Percentiles rank a stretch among this genome's conserved stretches.
Evolutionary conservation across 2,329 filamentous ascomycete genomes (phyloP).

Genomic region (Hypoxylon sp.): DNA sequence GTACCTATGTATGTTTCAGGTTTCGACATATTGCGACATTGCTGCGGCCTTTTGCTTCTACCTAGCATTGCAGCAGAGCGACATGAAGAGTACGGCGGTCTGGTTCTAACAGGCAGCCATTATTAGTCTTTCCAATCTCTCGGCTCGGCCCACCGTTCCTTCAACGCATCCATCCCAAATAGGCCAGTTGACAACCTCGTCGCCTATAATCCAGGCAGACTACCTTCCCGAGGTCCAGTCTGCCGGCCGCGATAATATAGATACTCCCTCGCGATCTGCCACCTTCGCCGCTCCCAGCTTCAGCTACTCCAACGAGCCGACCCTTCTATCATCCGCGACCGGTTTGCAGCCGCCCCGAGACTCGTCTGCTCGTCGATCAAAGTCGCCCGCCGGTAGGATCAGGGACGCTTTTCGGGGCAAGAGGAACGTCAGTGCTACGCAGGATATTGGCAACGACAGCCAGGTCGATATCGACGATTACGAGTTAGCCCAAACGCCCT

Average conservation of each 20-base stretch:
- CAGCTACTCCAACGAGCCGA: slow-evolving; percentile 46
- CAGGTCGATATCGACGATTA: slow-evolving; percentile 39
- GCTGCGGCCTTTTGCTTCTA: slow-evolving; percentile 6
- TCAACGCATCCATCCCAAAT: slow-evolving; percentile 70
- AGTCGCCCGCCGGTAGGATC: slow-evolving; percentile 75
- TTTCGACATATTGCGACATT: slow-evolving; percentile 11
- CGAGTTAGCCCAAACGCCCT: slow-evolving; percentile 32
- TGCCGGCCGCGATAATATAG: slow-evolving; percentile 44
- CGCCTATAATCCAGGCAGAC: slow-evolving; percentile 68
- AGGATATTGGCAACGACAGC: slow-evolving; percentile 50
- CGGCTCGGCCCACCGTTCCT: slow-evolving; percentile 56
- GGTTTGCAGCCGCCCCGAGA: slow-evolving; percentile 53
- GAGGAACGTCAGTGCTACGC: slow-evolving; percentile 55
- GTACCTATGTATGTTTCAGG: background rate
- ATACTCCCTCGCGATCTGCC: slow-evolving; percentile 48
- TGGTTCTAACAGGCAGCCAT: slow-evolving; percentile 27
- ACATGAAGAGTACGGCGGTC: slow-evolving; percentile 19
- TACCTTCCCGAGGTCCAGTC: slow-evolving; percentile 56
- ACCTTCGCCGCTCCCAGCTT: slow-evolving; percentile 46
- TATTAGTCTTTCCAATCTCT: slow-evolving; percentile 35
- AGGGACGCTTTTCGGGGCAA: slow-evolving; percentile 74
- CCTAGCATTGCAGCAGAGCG: slow-evolving; percentile 12
- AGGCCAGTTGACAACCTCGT: slow-evolving; percentile 73
- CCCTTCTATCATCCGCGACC: slow-evolving; percentile 45
- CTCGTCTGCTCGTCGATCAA: slow-evolving; percentile 62